Evolutionary conservation across 2,329 filamentous ascomycete species (phyloP), one percentile per base, ranked within the genome.

Genomic region (Trichophyton equinum): DNA sequence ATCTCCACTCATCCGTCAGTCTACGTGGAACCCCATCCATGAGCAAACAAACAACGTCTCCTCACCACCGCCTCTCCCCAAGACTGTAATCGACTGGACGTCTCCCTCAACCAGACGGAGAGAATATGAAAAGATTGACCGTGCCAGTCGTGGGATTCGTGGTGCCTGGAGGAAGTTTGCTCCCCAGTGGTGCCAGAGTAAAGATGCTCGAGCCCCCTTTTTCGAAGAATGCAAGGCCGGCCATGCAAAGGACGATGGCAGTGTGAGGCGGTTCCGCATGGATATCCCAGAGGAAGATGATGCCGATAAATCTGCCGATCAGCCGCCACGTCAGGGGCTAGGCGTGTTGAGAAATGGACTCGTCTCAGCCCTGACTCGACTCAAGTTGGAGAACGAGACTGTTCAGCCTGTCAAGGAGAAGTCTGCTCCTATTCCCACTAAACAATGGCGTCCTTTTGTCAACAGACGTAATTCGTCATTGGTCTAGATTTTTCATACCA

Each of bases 91-190:
- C 49, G 75, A 77, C 62, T 78, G 76, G 76, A 78, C 76, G 1
- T 75, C 75, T 0, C 70, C 74, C 6, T 72, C 73, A 8, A 77
- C 76, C 4, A 73, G 76, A 9, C 68, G 73, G 7, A 70, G 70
- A 20, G 75, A 78, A 63, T 78, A 78, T 60, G 71, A 82, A 83
- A 67, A 84, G 81, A 74, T 83, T 78, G 72, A 76, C 67, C 73
- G 74, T 9, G 72, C 73, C 55, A 73, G 68, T 61, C 72, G 68
- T 20, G 76, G 76, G 2, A 64, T 78, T 3, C 71, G 75, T 1
- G 75, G 76, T 1, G 64, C 77, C 5, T 75, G 75, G 71, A 70
- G 74, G 0, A 70, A 71, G 6, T 69, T 76, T 3, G 72, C 75
- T 2, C 76, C 76, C 0, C 68, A 69, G 47, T 76, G 75, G 70